Evolutionary conservation across 208 protist species (phyloP).

Genomic region (Tritrichomonas foetus): DNA sequence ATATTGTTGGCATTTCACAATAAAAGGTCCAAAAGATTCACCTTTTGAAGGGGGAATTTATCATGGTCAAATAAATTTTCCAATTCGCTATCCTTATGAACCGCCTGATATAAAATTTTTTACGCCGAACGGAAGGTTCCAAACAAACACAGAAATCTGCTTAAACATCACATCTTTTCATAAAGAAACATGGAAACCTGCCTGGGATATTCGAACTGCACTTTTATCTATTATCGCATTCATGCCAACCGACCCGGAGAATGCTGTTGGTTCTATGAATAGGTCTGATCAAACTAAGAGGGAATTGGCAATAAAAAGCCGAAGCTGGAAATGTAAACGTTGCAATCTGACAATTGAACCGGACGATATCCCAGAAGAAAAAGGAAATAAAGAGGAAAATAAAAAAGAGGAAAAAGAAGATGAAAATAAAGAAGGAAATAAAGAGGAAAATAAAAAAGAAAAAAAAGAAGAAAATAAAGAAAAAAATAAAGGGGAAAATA

Average conservation of each 20-base stretch:
- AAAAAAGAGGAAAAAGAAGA: neutral
- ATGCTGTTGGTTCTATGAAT: conserved; percentile 67
- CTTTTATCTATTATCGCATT: conserved; percentile 68
- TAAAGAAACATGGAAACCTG: conserved; percentile 37
- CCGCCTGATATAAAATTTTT: conserved; percentile 74
- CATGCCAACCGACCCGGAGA: conserved; percentile 63
- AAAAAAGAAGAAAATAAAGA: neutral
- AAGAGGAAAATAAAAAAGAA: neutral
- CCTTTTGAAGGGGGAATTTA: conserved; percentile 84
- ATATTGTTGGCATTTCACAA: conserved; percentile 95
- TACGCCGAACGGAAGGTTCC: conserved; percentile 70
- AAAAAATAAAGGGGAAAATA: no score
- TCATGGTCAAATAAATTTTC: conserved; percentile 80
- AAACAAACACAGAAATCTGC: conserved; percentile 70
- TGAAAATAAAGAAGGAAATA: neutral
- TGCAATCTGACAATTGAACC: neutral
- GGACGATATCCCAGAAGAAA: neutral
- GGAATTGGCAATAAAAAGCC: conserved; percentile 13
- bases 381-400: neutral
- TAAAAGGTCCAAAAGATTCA: conserved; percentile 76
- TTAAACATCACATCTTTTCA: conserved; percentile 63
- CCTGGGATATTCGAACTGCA: conserved; percentile 59
- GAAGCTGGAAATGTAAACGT: neutral
- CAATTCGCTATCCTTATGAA: conserved; percentile 82
- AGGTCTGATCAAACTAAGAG: conserved; percentile 51